Conservation (phyloP, 2,329 filamentous ascomycete genomes). For the Aspergillus thermomutatus region DNA sequence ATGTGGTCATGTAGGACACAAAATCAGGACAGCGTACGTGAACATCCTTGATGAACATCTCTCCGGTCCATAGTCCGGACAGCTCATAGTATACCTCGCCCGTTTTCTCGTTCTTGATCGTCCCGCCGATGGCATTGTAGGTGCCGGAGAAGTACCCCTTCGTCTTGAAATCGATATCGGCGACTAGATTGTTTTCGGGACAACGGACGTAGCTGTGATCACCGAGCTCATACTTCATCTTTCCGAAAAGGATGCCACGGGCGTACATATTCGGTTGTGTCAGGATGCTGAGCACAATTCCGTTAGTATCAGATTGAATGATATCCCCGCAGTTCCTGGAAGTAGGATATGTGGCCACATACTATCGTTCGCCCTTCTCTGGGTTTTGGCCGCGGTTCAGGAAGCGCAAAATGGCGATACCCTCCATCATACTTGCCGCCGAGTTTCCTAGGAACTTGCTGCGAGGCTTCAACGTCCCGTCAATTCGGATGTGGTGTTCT, state of each 20-base stretch:
- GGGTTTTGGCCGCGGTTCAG: conserved; percentile 68
- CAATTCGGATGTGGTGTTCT: conserved; percentile 88
- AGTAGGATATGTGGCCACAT: conserved; percentile 40
- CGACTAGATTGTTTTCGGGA: conserved; percentile 78
- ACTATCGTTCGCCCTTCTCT: conserved; percentile 80
- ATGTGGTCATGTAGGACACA: background rate
- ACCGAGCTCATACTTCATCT: conserved; percentile 99
- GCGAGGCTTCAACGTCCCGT: conserved; percentile 89
- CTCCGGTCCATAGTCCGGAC: conserved; percentile 86
- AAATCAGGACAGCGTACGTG: conserved; percentile 43
- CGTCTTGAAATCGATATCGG: conserved; percentile 96
- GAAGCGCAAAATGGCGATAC: conserved; percentile 80
- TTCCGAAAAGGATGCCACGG: conserved; percentile 91
- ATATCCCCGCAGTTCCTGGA: conserved; percentile 1
- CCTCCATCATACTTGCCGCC: conserved; percentile 97
- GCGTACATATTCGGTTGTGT: conserved; percentile 99
- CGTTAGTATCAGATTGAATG: background rate
- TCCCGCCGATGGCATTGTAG: conserved; percentile 92
- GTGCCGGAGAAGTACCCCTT: conserved; percentile 96
- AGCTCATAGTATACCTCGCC: conserved; percentile 88
- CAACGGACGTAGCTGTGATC: conserved; percentile 93
- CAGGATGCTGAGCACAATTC: conserved; percentile 60
- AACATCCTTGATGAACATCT: conserved; percentile 88
- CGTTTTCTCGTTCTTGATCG: conserved; percentile 82
- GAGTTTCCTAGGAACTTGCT: conserved; percentile 97